Evolutionary conservation across 1,284 basidiomycete genomes (phyloP).

Genomic region (Phlebopus sp.): DNA sequence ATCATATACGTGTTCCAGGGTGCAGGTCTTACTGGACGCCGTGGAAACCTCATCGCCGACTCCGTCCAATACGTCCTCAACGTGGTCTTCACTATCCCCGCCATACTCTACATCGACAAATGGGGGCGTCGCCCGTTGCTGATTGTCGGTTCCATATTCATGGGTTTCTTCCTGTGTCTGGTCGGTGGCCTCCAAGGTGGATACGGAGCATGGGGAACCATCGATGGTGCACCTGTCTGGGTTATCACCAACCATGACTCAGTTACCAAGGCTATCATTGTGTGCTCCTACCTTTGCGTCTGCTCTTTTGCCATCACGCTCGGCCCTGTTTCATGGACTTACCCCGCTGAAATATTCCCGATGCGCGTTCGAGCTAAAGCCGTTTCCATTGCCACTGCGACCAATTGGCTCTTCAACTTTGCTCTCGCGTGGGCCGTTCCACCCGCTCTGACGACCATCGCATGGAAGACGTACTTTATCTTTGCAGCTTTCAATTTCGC

Average conservation of each 20-base stretch:
- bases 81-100: constrained; percentile 66
- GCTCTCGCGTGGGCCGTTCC: constrained; percentile 67
- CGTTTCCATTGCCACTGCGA: constrained; percentile 57
- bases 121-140: constrained; percentile 82
- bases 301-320: constrained; percentile 74
- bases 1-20: constrained; percentile 76
- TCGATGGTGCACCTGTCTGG: constrained; percentile 45
- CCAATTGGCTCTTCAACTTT: constrained; percentile 75
- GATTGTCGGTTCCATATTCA: constrained; percentile 58
- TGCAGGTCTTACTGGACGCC: constrained; percentile 68
- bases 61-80: constrained; percentile 80
- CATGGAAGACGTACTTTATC: constrained; percentile 69
- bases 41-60: constrained; percentile 72
- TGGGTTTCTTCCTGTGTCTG: constrained; percentile 75
- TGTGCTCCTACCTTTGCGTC: constrained; percentile 74
- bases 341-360: constrained; percentile 66
- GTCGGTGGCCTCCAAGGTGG: constrained; percentile 72
- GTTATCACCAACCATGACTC: constrained; percentile 53
- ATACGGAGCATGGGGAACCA: constrained; percentile 58
- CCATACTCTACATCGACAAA: constrained; percentile 73
- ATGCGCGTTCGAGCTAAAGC: constrained; percentile 73
- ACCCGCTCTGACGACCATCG: constrained; percentile 50
- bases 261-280: constrained; percentile 68
- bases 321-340: constrained; percentile 73
- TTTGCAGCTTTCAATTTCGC: constrained; percentile 77